Evolutionary conservation across 2,329 filamentous ascomycete genomes (phyloP).

Genomic region (Ophiocordyceps robertsii): DNA sequence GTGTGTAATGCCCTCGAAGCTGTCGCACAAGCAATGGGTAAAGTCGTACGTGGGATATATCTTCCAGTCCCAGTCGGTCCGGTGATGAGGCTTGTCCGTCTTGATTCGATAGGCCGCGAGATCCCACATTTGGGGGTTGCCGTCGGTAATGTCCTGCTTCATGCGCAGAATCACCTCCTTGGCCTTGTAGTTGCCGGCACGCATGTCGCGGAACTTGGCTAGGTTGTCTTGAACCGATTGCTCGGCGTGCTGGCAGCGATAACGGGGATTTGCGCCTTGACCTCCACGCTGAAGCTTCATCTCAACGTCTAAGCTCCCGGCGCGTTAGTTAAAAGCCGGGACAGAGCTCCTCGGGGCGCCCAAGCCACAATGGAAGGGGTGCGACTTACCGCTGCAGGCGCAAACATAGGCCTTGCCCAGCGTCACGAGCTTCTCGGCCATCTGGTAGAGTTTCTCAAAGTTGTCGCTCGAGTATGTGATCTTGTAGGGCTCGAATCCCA

Average conservation of each 20-base stretch:
- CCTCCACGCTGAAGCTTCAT: slow-evolving; percentile 82
- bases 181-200: slow-evolving; percentile 78
- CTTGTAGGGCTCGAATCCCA: slow-evolving; percentile 36
- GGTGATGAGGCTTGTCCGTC: slow-evolving; percentile 56
- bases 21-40: slow-evolving; percentile 81
- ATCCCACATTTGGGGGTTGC: slow-evolving; percentile 96
- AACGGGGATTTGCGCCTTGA: slow-evolving; percentile 54
- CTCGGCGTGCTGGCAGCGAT: slow-evolving; percentile 67
- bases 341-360: background rate
- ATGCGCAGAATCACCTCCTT: slow-evolving; percentile 77
- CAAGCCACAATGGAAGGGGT: no score
- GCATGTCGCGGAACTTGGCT: slow-evolving; percentile 76
- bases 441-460: slow-evolving; percentile 70
- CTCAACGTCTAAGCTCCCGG: slow-evolving; percentile 43
- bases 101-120: slow-evolving; percentile 79
- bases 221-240: slow-evolving; percentile 65
- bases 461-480: slow-evolving; percentile 82
- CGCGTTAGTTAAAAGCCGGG: background rate
- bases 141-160: slow-evolving; percentile 76
- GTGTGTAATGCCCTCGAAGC: slow-evolving; percentile 83
- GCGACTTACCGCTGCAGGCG: slow-evolving; percentile 60
- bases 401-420: slow-evolving; percentile 66
- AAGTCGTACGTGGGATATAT: slow-evolving; percentile 96
- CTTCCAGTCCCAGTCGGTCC: slow-evolving; percentile 72
- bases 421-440: slow-evolving; percentile 68